Base-by-base conservation (phyloP, 2,329 filamentous ascomycete species). In the Nemania serpens region DNA sequence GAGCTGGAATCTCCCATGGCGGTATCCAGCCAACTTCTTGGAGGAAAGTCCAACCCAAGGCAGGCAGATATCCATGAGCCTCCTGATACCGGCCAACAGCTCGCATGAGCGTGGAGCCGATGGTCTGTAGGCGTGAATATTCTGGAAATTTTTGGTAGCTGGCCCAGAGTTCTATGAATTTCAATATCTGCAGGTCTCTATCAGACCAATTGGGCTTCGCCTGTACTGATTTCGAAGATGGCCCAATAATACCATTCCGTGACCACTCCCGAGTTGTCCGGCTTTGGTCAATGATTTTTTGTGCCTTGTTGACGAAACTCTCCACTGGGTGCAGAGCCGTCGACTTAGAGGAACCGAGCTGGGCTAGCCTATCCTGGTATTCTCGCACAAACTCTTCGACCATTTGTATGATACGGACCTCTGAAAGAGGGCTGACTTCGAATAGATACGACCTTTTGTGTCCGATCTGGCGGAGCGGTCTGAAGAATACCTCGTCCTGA, bases 1-100 rank as follows among this genome's bases (percentile, higher is more conserved):
- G 81, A 3, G 84, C 79, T 3, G 82, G 82, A 49, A 91, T 84
- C 68, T 93, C 89, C 83, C 88, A 91, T 0, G 90, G 88, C 7
- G 84, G 77, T 43, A 92, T 82, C 55, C 87, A 85, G 11, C 90
- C 90, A 42, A 93, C 80, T 72, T 95, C 91, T 69, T 93, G 89
- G 33, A 95, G 75, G 64, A 93, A 91, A 1, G 85, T 81, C 81
- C 85, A 88, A 37, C 82, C 83, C 4, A 80, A 78, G 42, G 73
- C 71, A 13, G 76, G 72, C 22, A 80, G 78, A 39, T 86, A 76
- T 51, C 74, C 73, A 49, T 81, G 74, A 17, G 74, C 76, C 6
- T 83, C 77, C 5, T 74, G 67, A 69, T 94, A 94, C 55, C 87
- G 78, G 1, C 80, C 81, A 0, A 86, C 76, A 9, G 84, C 81